Conservation (phyloP, 164 flowering plant genomes). For the Malania oleifera region DNA sequence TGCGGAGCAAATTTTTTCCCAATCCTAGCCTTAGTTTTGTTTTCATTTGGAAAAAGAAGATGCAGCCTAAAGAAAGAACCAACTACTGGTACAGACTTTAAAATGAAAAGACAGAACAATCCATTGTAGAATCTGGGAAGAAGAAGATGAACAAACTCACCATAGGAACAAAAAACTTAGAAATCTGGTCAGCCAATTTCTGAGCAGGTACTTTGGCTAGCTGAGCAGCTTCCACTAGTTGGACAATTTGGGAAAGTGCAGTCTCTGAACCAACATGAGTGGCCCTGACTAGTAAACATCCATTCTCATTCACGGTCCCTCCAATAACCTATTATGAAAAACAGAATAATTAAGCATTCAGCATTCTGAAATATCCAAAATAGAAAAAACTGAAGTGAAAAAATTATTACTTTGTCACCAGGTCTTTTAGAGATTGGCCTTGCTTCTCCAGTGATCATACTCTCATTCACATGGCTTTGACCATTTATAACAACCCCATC, state of each 20-base stretch:
- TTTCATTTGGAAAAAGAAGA: too few relatives aligned
- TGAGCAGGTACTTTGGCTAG: conserved; percentile 89
- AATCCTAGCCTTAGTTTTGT: too few relatives aligned
- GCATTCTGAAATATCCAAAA: neutral
- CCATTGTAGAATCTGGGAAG: neutral
- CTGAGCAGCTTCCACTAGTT: conserved; percentile 94
- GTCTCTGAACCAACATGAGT: conserved; percentile 96
- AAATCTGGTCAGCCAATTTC: conserved; percentile 79
- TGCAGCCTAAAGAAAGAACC: neutral
- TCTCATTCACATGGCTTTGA: conserved; percentile 90
- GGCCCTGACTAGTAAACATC: conserved; percentile 68
- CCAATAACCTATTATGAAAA: conserved; percentile 66
- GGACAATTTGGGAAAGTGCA: conserved; percentile 88
- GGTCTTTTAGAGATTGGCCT: conserved; percentile 64
- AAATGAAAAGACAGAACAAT: neutral
- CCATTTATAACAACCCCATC: conserved; percentile 86
- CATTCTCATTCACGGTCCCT: conserved; percentile 89
- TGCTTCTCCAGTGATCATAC: conserved; percentile 97
- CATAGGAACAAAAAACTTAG: conserved; percentile 79
- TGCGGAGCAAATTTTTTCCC: too few relatives aligned
- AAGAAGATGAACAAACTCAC: conserved; percentile 38
- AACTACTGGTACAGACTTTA: neutral
- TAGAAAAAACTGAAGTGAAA: neutral
- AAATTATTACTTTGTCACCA: conserved; percentile 68
- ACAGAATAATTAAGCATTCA: neutral